Base-by-base conservation (phyloP, 495 filamentous ascomycete species). In the Daldinia concentrica region DNA sequence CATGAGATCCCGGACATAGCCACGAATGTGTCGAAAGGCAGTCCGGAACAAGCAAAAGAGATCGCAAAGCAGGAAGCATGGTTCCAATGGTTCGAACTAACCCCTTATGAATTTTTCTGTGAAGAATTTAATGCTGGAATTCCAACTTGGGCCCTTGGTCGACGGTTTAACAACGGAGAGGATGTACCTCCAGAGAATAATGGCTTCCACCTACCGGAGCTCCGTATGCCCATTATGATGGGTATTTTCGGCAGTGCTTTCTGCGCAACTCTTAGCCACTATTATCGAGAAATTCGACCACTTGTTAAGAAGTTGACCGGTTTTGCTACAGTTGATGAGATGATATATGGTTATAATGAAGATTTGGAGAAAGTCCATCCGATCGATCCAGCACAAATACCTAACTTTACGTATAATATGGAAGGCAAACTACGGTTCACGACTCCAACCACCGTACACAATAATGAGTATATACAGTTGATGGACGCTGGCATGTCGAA, bases 401-500 rank as follows among this genome's bases (percentile, higher is more conserved):
- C 95, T 3, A 99, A 98, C 76, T 97, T 89, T 74, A 89, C 88
- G 4, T 86, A 91, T 64, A 93, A 92, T 6, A 90, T 99, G 88
- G 86, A 90, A 69, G 87, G 86, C 58, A 84, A 86, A 63, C 83
- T 99, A 34, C 92, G 93, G 0, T 75, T 85, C 0, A 92, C 90
- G 2, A 90, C 89, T 51, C 93, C 95, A 0, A 86, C 90, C 52
- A 92, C 87, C 27, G 88, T 97, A 43, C 89, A 91, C 73, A 82
- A 86, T 54, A 84, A 82, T 19, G 81, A 89, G 36, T 89, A 93
- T 71, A 83, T 98, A 26, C 90, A 95, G 71, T 87, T 98, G 4
- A 97, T 97, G 91, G 95, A 99, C 80, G 93, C 95, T 6, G 95
- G 95, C 12, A 99, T 99, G 94, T 93, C 91, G 58, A 98, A 98